Conservation (phyloP, 1,284 basidiomycete genomes). For the Porogramme epimiltina region DNA sequence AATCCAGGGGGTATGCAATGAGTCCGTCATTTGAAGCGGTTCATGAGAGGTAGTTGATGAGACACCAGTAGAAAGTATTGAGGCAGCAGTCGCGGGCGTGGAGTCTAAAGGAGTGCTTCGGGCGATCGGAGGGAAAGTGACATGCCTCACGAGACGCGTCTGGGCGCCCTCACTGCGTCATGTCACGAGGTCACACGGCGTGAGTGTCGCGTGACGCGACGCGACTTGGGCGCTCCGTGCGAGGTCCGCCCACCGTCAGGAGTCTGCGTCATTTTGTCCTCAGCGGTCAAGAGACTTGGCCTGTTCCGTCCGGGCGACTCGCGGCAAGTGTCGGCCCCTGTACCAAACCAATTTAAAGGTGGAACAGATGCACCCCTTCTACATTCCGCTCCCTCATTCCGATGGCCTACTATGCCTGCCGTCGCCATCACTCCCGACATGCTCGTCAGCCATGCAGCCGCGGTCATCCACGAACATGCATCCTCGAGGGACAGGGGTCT, state of each 20-base stretch:
- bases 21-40: slow-evolving; percentile 38
- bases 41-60: background rate
- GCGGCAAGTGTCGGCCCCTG: too few relatives aligned
- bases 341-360: too few relatives aligned
- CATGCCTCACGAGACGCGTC: background rate
- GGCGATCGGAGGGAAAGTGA: background rate
- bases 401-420: slow-evolving; percentile 9
- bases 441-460: slow-evolving; percentile 5
- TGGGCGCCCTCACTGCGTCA: background rate
- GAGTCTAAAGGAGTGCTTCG: background rate
- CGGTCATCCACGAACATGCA: slow-evolving; percentile 9
- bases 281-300: too few relatives aligned
- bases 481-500: slow-evolving; percentile 12
- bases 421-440: slow-evolving; percentile 2
- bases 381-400: background rate
- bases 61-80: background rate
- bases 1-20: slow-evolving; percentile 53
- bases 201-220: slow-evolving; percentile 18
- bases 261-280: too few relatives aligned
- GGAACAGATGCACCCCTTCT: too few relatives aligned
- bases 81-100: too few relatives aligned
- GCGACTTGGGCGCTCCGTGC: slow-evolving; percentile 8
- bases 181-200: background rate
- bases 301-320: too few relatives aligned
- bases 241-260: too few relatives aligned